phyloP scores from a whole-genome alignment of 129 eudicot species.

The Apium graveolens region DNA sequence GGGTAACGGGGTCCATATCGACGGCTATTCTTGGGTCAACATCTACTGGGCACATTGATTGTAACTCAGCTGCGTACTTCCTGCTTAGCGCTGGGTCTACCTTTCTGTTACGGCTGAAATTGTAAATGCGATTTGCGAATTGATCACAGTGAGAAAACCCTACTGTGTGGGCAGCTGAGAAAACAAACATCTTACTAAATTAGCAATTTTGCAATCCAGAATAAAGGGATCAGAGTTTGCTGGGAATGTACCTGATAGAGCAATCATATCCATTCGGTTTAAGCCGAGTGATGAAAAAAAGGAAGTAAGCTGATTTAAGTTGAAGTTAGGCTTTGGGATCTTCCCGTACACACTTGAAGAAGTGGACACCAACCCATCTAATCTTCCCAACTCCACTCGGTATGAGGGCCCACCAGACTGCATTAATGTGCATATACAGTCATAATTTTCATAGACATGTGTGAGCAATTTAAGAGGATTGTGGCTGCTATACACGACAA shows the following conservation, averaged over 20 bases:
- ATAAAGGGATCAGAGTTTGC: neutral
- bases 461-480: neutral
- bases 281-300: slow-evolving; percentile 58
- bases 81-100: slow-evolving; percentile 68
- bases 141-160: slow-evolving; percentile 85
- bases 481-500: neutral
- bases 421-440: slow-evolving; percentile 6
- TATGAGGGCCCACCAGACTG: slow-evolving; percentile 82
- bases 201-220: neutral
- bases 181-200: neutral
- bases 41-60: slow-evolving; percentile 53
- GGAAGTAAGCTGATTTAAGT: slow-evolving; percentile 56
- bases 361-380: slow-evolving; percentile 67
- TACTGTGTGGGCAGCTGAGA: slow-evolving; percentile 70
- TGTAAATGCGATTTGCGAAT: slow-evolving; percentile 76
- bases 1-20: slow-evolving; percentile 70
- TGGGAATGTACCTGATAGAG: slow-evolving; percentile 60
- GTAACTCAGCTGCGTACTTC: slow-evolving; percentile 54
- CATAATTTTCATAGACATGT: neutral
- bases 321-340: slow-evolving; percentile 64
- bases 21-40: slow-evolving; percentile 72
- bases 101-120: slow-evolving; percentile 37
- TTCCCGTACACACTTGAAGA: slow-evolving; percentile 61
- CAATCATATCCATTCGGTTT: slow-evolving; percentile 69
- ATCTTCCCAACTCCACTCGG: slow-evolving; percentile 75